Evolutionary conservation across 768 basidiomycete genomes (phyloP), one percentile per base, ranked within the genome.

Genomic region (Hydnum rufescens): DNA sequence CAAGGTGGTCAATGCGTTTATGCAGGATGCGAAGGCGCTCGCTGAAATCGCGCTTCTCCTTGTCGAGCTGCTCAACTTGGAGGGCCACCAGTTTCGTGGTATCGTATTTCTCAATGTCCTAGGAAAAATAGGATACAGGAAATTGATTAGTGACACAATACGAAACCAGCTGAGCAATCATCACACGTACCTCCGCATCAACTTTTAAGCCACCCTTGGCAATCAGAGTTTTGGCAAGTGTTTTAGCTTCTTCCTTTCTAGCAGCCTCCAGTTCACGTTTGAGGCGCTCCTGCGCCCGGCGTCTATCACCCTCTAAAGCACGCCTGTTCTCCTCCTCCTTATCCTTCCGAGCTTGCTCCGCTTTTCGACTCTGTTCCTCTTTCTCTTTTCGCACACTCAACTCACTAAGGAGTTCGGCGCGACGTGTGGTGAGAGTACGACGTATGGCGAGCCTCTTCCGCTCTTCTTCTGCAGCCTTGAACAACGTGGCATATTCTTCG

Each of bases 31-130:
- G 80, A 47, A 93, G 72, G 22, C 82, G 75, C 60, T 89, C 84
- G 53, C 72, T 74, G 57, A 86, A 70, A 58, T 89, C 84, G 60
- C 77, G 81, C 73, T 90, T 93, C 68, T 97, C 92, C 68, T 93
- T 95, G 69, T 95, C 95, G 43, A 96, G 73, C 62, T 96, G 89
- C 58, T 88, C 80, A 32, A 95, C 89, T 64, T 95, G 90, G 58
- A 95, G 76, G 29, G 74, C 76, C 64, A 96, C 81, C 56, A 97
- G 75, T 46, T 77, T 77, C 60, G 85, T 81, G 5, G 88, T 89
- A 64, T 87, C 87, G 56, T 84, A 71, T 49, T 76, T 77, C 59
- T 87, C 83, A 64, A 90, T 72, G 61, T 83, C 80, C 82, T 88
- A 57, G 23, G 51, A 19, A 52, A 30, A 29, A 50, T 28, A 6